phyloP scores from a whole-genome alignment of 768 basidiomycete species.

The Psilocybe sp. region DNA sequence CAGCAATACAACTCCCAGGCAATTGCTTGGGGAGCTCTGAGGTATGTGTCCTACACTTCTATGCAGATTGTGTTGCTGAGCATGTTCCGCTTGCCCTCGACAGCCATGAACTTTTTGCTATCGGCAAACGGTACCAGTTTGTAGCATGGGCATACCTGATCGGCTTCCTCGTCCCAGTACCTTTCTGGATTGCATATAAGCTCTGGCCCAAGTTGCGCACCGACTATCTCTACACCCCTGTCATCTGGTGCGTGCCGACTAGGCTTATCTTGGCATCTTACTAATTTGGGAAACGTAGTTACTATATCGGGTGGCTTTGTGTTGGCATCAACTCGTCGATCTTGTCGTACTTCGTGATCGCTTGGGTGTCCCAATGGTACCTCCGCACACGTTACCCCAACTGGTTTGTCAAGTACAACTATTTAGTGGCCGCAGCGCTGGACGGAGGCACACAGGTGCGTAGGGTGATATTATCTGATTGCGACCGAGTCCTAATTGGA shows the following conservation, averaged over 20 bases:
- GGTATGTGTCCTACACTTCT: conserved; percentile 16
- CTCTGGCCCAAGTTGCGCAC: conserved; percentile 42
- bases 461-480: not conserved
- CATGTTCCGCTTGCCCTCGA: not conserved
- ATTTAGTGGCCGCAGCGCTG: conserved; percentile 36
- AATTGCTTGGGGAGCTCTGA: conserved; percentile 49
- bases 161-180: conserved; percentile 49
- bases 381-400: conserved; percentile 39
- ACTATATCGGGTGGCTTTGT: conserved; percentile 47
- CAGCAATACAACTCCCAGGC: conserved; percentile 52
- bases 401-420: conserved; percentile 46
- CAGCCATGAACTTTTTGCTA: conserved; percentile 40
- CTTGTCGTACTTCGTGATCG: conserved; percentile 37
- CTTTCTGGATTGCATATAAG: conserved; percentile 48
- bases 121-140: conserved; percentile 45
- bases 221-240: conserved; percentile 47
- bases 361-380: conserved; percentile 46
- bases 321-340: conserved; percentile 49
- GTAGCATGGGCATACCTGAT: conserved; percentile 46
- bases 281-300: conserved; percentile 22
- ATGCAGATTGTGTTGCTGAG: not conserved
- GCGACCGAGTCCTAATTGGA: conserved; percentile 18
- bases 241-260: conserved; percentile 33
- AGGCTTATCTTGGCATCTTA: not conserved
- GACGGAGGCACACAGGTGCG: conserved; percentile 34